These are phyloP conservation scores for Termitomyces sp. DNA, from an alignment of 768 basidiomycete genomes.

Conservation along the genomic window DNA sequence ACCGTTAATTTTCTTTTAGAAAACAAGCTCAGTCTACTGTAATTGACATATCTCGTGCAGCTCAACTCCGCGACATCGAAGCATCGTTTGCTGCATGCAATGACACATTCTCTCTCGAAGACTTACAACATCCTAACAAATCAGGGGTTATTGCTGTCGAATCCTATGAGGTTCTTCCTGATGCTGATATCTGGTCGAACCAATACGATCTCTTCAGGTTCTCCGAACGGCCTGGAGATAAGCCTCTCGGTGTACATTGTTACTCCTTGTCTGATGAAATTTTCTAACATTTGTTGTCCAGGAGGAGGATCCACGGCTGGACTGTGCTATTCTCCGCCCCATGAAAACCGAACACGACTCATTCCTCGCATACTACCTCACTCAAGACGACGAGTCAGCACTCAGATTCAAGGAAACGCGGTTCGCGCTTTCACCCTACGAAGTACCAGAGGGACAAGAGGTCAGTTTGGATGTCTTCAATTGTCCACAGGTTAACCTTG, in stretches of 20 bases:
- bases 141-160: conserved; percentile 71
- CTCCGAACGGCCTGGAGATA: conserved; percentile 82
- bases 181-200: conserved; percentile 85
- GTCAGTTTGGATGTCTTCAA: conserved; percentile 26
- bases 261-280: not conserved
- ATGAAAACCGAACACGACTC: conserved; percentile 89
- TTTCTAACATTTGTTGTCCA: conserved; percentile 19
- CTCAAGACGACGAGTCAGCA: conserved; percentile 71
- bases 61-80: conserved; percentile 78
- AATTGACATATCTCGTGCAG: conserved; percentile 70
- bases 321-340: conserved; percentile 82
- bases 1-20: conserved; percentile 22
- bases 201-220: conserved; percentile 87
- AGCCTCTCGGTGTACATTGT: conserved; percentile 55
- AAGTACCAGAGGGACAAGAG: conserved; percentile 52
- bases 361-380: conserved; percentile 83
- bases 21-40: conserved; percentile 43
- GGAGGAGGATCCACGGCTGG: conserved; percentile 76
- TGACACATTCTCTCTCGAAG: conserved; percentile 52
- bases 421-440: conserved; percentile 34
- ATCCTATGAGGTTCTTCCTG: conserved; percentile 80
- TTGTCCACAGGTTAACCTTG: not conserved
- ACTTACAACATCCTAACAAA: conserved; percentile 77
- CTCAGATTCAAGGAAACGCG: conserved; percentile 60
- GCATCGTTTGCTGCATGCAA: conserved; percentile 66